Evolutionary conservation across 129 eudicot genomes (phyloP).

Genomic region (Ambrosia artemisiifolia): DNA sequence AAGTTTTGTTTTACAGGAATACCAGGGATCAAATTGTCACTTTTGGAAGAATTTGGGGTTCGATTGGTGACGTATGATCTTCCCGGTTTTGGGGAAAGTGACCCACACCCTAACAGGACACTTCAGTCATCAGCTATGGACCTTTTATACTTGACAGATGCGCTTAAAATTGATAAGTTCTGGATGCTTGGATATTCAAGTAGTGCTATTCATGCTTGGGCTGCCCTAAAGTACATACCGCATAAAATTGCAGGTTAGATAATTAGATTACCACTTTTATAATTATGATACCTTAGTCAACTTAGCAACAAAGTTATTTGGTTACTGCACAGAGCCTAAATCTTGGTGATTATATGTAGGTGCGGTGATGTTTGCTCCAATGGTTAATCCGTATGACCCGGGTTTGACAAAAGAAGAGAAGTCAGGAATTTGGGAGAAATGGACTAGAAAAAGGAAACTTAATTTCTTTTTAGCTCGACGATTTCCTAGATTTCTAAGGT

Average conservation of each 20-base stretch:
- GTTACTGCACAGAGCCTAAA: background rate
- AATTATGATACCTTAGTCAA: background rate
- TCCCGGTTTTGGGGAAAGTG: slow-evolving; percentile 97
- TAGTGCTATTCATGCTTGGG: slow-evolving; percentile 84
- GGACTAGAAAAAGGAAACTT: slow-evolving; percentile 69
- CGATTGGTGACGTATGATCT: slow-evolving; percentile 86
- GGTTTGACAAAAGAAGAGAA: slow-evolving; percentile 76
- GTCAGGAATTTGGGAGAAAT: slow-evolving; percentile 58
- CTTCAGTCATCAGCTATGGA: slow-evolving; percentile 84
- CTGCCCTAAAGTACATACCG: slow-evolving; percentile 79
- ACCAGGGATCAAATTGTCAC: slow-evolving; percentile 57
- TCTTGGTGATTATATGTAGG: slow-evolving; percentile 41
- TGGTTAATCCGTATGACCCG: slow-evolving; percentile 84
- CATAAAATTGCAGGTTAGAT: slow-evolving; percentile 63
- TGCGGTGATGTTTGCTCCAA: slow-evolving; percentile 82
- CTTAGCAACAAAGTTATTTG: background rate
- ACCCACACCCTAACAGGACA: slow-evolving; percentile 73
- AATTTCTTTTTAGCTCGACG: slow-evolving; percentile 69
- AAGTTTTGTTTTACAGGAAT: slow-evolving; percentile 44
- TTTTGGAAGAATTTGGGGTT: slow-evolving; percentile 82
- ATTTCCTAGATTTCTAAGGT: slow-evolving; percentile 58
- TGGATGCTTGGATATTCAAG: slow-evolving; percentile 93
- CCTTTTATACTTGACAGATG: slow-evolving; percentile 52
- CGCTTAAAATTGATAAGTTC: slow-evolving; percentile 57
- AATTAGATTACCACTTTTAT: slow-evolving; percentile 10